Evolutionary conservation across 1,284 basidiomycete species (phyloP).

Genomic region (Golubevia sp.): DNA sequence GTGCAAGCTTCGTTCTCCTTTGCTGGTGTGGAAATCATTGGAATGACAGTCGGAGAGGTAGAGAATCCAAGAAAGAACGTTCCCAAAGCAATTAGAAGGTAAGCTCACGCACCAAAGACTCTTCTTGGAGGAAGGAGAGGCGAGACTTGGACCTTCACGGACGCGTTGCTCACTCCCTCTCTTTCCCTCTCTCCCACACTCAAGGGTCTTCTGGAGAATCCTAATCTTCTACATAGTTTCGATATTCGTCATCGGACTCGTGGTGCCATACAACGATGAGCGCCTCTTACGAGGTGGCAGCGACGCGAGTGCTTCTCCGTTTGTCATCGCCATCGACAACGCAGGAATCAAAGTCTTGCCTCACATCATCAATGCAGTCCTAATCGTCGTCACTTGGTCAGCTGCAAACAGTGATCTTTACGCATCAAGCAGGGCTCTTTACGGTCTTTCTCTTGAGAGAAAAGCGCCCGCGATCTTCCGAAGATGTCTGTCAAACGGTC

Average conservation of each 20-base stretch:
- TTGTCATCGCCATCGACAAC: constrained; percentile 59
- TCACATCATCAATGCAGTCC: constrained; percentile 53
- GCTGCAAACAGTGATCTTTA: constrained; percentile 44
- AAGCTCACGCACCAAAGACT: too few relatives aligned
- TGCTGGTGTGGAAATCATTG: constrained; percentile 69
- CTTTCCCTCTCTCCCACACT: too few relatives aligned
- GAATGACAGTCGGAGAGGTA: constrained; percentile 48
- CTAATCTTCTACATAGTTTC: constrained; percentile 34
- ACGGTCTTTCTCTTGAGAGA: constrained; percentile 44
- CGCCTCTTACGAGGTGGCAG: constrained; percentile 21
- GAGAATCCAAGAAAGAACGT: constrained; percentile 41
- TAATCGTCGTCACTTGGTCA: constrained; percentile 36
- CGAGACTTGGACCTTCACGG: too few relatives aligned
- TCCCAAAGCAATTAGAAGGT: background rate
- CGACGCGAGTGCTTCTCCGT: constrained; percentile 30
- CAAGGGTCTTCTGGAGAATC: constrained; percentile 22
- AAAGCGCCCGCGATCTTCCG: constrained; percentile 47
- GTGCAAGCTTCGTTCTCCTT: constrained; percentile 64
- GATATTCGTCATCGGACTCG: constrained; percentile 30
- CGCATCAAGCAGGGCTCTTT: constrained; percentile 43
- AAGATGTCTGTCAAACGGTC: constrained; percentile 39
- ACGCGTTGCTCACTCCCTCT: too few relatives aligned
- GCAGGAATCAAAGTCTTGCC: constrained; percentile 59
- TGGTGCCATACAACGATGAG: constrained; percentile 33
- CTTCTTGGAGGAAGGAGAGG: too few relatives aligned